These are phyloP conservation scores for Claviceps monticola DNA, from an alignment of 2,329 filamentous ascomycete species.

Conservation along the genomic window DNA sequence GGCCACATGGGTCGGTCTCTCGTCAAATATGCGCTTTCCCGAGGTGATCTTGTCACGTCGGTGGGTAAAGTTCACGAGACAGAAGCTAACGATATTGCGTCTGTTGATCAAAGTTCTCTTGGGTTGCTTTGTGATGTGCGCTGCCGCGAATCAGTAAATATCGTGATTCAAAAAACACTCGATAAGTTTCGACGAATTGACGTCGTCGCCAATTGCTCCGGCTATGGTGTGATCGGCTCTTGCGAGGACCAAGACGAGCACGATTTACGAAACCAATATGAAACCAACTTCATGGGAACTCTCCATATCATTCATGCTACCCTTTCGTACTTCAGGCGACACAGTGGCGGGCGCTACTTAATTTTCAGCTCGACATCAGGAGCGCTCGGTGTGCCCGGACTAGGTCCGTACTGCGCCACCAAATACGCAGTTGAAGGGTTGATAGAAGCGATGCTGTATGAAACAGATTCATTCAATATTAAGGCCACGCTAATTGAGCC, in stretches of 20 bases:
- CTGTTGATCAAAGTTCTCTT: constrained; percentile 58
- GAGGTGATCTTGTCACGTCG: constrained; percentile 72
- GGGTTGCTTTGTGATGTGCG: constrained; percentile 85
- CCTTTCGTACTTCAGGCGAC: constrained; percentile 72
- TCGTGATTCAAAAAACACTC: constrained; percentile 57
- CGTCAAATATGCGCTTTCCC: constrained; percentile 65
- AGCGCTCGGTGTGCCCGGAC: constrained; percentile 79
- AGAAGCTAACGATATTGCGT: constrained; percentile 55
- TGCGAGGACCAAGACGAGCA: constrained; percentile 96
- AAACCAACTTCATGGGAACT: constrained; percentile 94
- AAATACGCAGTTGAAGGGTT: constrained; percentile 95
- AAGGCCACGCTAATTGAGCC: constrained; percentile 90
- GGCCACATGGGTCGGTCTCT: constrained; percentile 91
- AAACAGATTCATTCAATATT: constrained; percentile 81
- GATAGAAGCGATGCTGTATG: constrained; percentile 93
- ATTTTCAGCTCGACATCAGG: constrained; percentile 92
- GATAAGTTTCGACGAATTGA: constrained; percentile 70
- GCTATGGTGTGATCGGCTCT: constrained; percentile 87
- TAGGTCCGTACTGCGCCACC: constrained; percentile 90
- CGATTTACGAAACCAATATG: constrained; percentile 89
- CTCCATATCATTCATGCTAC: constrained; percentile 84
- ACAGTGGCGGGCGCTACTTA: constrained; percentile 66
- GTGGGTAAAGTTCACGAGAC: constrained; percentile 77
- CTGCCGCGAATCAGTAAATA: constrained; percentile 60
- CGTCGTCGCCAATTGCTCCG: constrained; percentile 84